Evolutionary conservation across 179 eudicot genomes (phyloP).

Genomic region (Patellifolia procumbens): DNA sequence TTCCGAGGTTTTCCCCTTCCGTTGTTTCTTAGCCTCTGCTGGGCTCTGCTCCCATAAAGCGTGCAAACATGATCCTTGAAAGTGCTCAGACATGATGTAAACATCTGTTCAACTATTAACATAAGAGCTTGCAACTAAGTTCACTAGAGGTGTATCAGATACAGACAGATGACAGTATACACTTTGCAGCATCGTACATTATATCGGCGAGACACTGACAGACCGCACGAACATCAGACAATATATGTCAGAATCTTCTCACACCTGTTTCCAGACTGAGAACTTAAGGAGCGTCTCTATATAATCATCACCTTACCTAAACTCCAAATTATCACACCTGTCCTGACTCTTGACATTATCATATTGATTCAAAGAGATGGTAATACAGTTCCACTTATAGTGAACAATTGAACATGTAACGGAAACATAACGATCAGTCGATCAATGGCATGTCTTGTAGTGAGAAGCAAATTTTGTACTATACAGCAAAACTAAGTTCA

Average conservation of each 20-base stretch:
- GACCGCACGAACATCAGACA: neutral
- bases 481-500: neutral
- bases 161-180: neutral
- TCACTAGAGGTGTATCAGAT: neutral
- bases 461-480: neutral
- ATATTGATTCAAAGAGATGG: neutral
- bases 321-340: neutral
- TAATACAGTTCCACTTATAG: neutral
- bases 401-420: too few relatives aligned
- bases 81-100: neutral
- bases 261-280: neutral
- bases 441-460: too few relatives aligned
- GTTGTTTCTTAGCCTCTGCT: too few relatives aligned
- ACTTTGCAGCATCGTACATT: slow-evolving; percentile 5
- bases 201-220: neutral
- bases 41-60: too few relatives aligned
- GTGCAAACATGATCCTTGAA: too few relatives aligned
- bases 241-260: slow-evolving; percentile 2
- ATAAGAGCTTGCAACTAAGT: neutral
- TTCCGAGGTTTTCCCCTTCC: too few relatives aligned
- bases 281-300: too few relatives aligned
- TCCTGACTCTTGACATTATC: neutral
- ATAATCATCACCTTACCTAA: too few relatives aligned
- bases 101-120: too few relatives aligned
- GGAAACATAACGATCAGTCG: too few relatives aligned